Percentiles rank a stretch among this genome's conserved stretches.
Evolutionary conservation across 805 yeast genomes (phyloP).

Genomic region (Priceomyces haplophilus): DNA sequence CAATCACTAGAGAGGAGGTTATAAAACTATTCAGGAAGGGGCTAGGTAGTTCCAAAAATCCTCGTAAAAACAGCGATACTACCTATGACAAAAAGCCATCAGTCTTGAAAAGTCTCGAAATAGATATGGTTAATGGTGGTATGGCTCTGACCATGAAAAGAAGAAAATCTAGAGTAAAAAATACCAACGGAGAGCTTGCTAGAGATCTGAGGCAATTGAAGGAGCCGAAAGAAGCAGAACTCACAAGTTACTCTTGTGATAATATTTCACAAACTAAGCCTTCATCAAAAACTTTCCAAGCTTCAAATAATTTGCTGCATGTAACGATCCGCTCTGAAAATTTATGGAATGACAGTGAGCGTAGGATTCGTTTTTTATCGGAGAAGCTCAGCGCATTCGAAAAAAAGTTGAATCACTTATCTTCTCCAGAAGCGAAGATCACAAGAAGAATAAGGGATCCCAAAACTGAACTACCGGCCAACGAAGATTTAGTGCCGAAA

Average conservation of each 20-base stretch:
- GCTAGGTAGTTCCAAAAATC: constrained; percentile 10
- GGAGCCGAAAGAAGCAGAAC: background rate
- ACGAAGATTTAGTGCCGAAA: constrained; percentile 1
- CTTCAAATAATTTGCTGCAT: background rate
- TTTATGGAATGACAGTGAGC: background rate
- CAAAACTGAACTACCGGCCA: background rate
- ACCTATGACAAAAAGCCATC: constrained; percentile 5
- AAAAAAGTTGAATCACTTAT: constrained; percentile 10
- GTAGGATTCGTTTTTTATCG: constrained; percentile 9
- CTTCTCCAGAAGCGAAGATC: constrained; percentile 2
- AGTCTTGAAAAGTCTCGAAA: constrained; percentile 16
- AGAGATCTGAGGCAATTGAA: background rate
- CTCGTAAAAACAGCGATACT: background rate
- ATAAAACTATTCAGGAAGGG: constrained; percentile 22
- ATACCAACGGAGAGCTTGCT: constrained; percentile 5
- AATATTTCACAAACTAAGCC: background rate
- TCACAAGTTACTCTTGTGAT: background rate
- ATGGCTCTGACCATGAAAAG: constrained; percentile 8
- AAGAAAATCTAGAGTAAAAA: constrained; percentile 8
- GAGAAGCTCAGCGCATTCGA: constrained; percentile 23
- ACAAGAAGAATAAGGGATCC: background rate
- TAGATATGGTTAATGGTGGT: constrained; percentile 22
- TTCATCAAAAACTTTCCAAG: background rate
- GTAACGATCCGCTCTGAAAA: background rate
- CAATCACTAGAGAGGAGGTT: constrained; percentile 14